Evolutionary conservation across 257 asterid genomes (phyloP), one percentile per base, ranked within the genome.

Genomic region (Thymus mandschuricus): DNA sequence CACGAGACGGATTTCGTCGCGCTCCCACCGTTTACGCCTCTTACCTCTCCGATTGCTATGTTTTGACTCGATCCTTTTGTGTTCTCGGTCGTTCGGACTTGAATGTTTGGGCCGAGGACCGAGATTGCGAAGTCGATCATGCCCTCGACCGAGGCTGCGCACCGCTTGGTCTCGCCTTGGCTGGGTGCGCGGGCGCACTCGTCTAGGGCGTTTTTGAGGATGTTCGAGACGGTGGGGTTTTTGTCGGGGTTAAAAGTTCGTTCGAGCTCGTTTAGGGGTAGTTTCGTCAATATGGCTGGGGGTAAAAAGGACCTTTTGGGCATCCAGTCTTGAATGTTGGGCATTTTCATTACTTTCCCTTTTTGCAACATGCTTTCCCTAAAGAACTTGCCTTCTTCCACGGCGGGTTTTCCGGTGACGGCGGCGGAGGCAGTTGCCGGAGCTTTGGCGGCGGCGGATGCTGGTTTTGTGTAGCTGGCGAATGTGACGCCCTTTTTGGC

Each of bases 231-330:
- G 2, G 89, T 70, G 1, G 93, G 82, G 65, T 84, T 79, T 11
- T 84, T 86, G 0, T 3, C 28, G 0, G 75, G 79, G 4, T 40
- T 80, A 27, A 92, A 90, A 15, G 84, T 48, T 0, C 70, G 79
- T 69, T 86, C 85, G 9, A 87, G 74, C 28, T 78, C 79, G 28
- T 46, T 1, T 0, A 88, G 83, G 1, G 89, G 92, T 57, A 92
- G 13, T 31, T 81, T 88, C 0, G 96, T 90, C 1, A 72, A 29
- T 5, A 92, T 87, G 1, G 77, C 0, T 15, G 86, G 85, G 66
- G 98, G 97, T 73, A 92, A 73, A 78, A 92, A 92, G 0, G 98
- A 90, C 87, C 98, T 84, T 50, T 78, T 75, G 0, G 98, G 98
- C 95, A 90, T 87, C 81, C 88, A 76, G 56, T 92, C 97, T 3